These are phyloP conservation scores for Daldinia concentrica DNA, from an alignment of 495 filamentous ascomycete genomes.

Conservation along the genomic window DNA sequence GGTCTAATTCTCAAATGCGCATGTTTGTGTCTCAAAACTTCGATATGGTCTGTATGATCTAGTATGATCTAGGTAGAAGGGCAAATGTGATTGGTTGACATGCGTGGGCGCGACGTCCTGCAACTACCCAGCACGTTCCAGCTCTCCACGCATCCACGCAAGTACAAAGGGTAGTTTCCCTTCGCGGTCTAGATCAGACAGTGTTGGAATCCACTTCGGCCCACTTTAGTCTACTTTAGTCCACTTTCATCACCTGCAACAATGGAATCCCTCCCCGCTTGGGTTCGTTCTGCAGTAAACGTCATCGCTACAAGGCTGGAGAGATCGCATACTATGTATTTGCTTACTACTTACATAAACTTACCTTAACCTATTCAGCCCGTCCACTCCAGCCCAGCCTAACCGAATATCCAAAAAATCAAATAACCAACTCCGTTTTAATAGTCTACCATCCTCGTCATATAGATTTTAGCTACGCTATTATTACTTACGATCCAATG, in stretches of 20 bases:
- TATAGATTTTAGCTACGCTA: neutral
- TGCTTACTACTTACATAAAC: conserved; percentile 16
- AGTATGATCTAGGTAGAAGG: neutral
- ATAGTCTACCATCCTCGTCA: neutral
- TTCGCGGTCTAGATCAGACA: conserved; percentile 30
- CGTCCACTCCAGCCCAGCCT: neutral
- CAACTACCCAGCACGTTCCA: conserved; percentile 20
- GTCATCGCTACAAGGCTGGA: conserved; percentile 45
- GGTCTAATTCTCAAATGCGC: conserved; percentile 1
- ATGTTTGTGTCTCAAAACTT: neutral
- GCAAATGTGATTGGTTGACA: conserved; percentile 14
- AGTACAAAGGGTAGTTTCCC: conserved; percentile 22
- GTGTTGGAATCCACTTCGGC: neutral
- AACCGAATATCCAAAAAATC: neutral
- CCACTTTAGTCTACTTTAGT: conserved; percentile 9
- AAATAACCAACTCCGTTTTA: conserved; percentile 1
- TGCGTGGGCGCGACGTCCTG: conserved; percentile 18
- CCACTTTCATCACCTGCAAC: conserved; percentile 36
- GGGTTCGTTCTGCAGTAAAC: conserved; percentile 38
- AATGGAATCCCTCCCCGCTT: conserved; percentile 32
- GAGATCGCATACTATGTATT: conserved; percentile 2
- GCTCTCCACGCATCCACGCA: neutral
- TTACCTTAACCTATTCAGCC: neutral
- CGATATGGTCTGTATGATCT: neutral
- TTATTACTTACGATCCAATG: neutral